Evolutionary conservation across 2,329 filamentous ascomycete species (phyloP).

Genomic region (Laburnicola sp.): DNA sequence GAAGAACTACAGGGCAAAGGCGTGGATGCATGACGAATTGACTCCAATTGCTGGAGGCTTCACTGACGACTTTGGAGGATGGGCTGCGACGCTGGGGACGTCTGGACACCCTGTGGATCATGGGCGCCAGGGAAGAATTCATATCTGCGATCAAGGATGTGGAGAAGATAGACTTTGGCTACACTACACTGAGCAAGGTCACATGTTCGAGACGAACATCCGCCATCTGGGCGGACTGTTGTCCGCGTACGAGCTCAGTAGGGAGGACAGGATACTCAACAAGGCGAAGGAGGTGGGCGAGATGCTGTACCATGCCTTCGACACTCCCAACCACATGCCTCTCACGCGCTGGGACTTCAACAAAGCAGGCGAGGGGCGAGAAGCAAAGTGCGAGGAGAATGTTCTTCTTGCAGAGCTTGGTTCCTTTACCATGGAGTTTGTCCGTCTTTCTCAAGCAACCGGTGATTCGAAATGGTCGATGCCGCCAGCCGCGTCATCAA

Average conservation of each 20-base stretch:
- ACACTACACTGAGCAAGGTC: constrained; percentile 43
- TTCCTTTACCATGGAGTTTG: constrained; percentile 54
- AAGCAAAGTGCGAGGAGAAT: constrained; percentile 45
- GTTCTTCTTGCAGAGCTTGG: constrained; percentile 54
- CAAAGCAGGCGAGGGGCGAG: constrained; percentile 41
- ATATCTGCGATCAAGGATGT: constrained; percentile 50
- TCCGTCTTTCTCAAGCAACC: constrained; percentile 51
- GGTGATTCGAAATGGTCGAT: constrained; percentile 52
- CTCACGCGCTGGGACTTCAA: constrained; percentile 51
- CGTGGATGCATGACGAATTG: constrained; percentile 56
- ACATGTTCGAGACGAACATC: constrained; percentile 60
- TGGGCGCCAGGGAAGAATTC: constrained; percentile 54
- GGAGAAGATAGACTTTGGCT: constrained; percentile 49
- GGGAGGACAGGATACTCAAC: constrained; percentile 69
- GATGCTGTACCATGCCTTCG: constrained; percentile 79
- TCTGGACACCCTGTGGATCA: constrained; percentile 53
- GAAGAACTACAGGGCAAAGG: constrained; percentile 49
- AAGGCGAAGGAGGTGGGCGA: constrained; percentile 81
- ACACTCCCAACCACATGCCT: constrained; percentile 94
- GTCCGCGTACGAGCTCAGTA: constrained; percentile 84
- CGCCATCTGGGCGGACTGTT: constrained; percentile 86
- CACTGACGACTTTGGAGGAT: constrained; percentile 51
- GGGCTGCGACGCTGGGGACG: constrained; percentile 52
- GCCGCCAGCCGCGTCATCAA: constrained; percentile 50
- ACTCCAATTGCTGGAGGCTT: constrained; percentile 48